Conservation (phyloP, 108 stramenopile species). For the Cyclotella baltica region DNA sequence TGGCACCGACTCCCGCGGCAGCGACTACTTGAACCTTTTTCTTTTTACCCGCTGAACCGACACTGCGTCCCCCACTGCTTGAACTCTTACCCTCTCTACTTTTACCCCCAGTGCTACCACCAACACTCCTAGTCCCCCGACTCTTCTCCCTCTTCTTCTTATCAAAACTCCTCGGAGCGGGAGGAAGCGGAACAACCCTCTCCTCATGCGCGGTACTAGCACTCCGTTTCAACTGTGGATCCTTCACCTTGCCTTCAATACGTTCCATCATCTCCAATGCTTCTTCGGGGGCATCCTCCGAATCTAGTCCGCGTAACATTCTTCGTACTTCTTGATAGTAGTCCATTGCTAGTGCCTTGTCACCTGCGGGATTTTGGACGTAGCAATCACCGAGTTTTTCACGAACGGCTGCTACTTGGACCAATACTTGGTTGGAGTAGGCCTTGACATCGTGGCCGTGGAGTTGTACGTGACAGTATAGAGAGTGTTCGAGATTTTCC, state of each 20-base stretch:
- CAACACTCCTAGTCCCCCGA: background rate
- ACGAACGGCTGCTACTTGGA: conserved; percentile 33
- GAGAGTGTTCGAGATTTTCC: conserved; percentile 50
- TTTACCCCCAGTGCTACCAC: background rate
- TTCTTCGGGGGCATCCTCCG: conserved; percentile 43
- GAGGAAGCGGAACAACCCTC: background rate
- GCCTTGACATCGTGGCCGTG: conserved; percentile 30
- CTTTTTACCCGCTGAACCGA: too few relatives aligned
- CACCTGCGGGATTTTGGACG: conserved; percentile 26
- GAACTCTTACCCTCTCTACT: background rate
- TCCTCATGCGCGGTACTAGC: background rate
- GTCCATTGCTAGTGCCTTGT: conserved; percentile 49
- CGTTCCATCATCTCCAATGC: conserved; percentile 34
- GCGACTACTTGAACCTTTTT: too few relatives aligned
- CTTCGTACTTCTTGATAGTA: conserved; percentile 39
- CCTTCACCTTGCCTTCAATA: conserved; percentile 37
- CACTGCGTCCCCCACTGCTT: background rate
- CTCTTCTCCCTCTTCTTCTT: background rate
- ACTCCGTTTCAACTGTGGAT: conserved; percentile 12
- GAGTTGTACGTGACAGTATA: conserved; percentile 43
- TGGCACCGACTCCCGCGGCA: background rate
- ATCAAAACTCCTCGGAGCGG: background rate
- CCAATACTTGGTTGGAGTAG: conserved; percentile 35
- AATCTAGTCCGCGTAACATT: conserved; percentile 26
- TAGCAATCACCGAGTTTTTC: conserved; percentile 53